Evolutionary conservation across 805 yeast genomes (phyloP).

Genomic region (Kuraishia borneana): DNA sequence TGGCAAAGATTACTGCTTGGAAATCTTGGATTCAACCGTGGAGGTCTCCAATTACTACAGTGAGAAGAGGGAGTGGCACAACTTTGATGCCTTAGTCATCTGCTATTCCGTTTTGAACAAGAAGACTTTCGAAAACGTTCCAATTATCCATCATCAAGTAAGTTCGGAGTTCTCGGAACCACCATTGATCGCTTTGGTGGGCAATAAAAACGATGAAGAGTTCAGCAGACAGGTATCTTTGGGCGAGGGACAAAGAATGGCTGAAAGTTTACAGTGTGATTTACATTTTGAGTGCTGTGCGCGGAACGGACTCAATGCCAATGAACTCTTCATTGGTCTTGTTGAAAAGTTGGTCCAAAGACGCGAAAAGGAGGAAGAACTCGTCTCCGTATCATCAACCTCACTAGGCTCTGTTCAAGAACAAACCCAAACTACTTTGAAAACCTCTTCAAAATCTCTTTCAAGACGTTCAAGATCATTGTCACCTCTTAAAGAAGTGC

Average conservation of each 20-base stretch:
- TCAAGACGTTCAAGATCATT: not conserved
- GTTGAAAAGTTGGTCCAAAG: not conserved
- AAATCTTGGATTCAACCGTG: conserved; percentile 66
- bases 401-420: not conserved
- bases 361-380: not conserved
- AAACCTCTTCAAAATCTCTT: not conserved
- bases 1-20: conserved; percentile 25
- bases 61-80: conserved; percentile 5
- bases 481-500: too few species aligned
- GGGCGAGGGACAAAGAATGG: conserved; percentile 35
- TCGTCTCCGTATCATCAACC: not conserved
- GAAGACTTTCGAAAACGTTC: conserved; percentile 27
- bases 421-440: not conserved
- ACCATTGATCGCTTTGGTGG: conserved; percentile 43
- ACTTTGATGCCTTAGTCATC: conserved; percentile 38
- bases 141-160: conserved; percentile 46
- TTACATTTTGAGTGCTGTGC: conserved; percentile 3
- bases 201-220: conserved; percentile 69
- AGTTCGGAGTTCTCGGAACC: conserved; percentile 34
- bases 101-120: conserved; percentile 40
- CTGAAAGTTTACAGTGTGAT: not conserved
- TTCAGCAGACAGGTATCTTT: conserved; percentile 62
- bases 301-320: conserved; percentile 1
- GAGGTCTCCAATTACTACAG: conserved; percentile 53
- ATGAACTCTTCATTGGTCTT: conserved; percentile 1